Base-by-base conservation (phyloP, 768 basidiomycete genomes). In the Lentinula detonsa region DNA sequence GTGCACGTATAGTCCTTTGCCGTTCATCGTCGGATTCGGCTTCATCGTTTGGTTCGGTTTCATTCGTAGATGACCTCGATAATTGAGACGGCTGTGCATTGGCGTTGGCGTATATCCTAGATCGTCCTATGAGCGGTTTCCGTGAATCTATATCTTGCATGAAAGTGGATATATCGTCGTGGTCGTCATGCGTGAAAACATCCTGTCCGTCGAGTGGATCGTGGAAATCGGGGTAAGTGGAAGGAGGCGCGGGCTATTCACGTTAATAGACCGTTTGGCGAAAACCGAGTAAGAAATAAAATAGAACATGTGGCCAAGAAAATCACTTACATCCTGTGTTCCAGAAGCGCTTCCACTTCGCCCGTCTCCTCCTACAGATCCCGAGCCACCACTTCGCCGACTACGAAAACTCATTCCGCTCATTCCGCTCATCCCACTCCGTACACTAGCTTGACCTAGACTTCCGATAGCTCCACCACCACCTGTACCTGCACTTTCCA, bases 161-260 rank as follows among this genome's bases (percentile, higher is more conserved):
- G 65, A 91, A 92, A 11, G 81, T 76, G 4, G 89, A 90, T 33
- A 92, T 84, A 55, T 91, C 90, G 64, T 90, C 89, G 65, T 91
- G 87, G 63, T 91, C 87, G 18, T 54, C 53, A 18, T 54, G 53
- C n/a, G 53, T 3, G 11, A 40, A 23, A 18, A 16, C 15, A 9
- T 50, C 34, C 39, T 50, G 7, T 39, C n/a, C 7, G 40, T 53
- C 59, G 37, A 37, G 23, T 35, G 13, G 9, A 23, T 34, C 21
- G 45, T 31, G 39, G 35, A 35, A 56, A 28, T 53, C 52, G 42
- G 42, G 34, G 33, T 13, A 40, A 15, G 51, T 56, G 33, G 21
- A 43, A 28, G 37, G 34, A 61, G 35, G 40, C 0, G 46, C 40
- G 6, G 39, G 37, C 21, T 40, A 5, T 16, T 13, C 51, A 18